phyloP scores from a whole-genome alignment of 225 moss, liverwort and hornwort species.

The Pseudoscleropodium purum region DNA sequence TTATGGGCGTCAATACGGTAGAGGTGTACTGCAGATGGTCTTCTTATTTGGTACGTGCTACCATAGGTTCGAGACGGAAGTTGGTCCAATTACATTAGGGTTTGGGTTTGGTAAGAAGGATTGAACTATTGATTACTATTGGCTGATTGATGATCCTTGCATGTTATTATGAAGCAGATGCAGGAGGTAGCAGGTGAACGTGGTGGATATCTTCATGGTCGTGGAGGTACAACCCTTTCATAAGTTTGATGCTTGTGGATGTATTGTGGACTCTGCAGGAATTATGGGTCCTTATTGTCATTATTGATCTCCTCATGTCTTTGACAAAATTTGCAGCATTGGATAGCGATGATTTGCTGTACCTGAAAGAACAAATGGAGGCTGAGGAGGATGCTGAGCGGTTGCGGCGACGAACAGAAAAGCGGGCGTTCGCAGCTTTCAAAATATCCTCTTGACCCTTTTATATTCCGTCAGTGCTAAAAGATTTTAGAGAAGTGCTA shows the following conservation, averaged over 20 bases:
- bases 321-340: conserved; percentile 50
- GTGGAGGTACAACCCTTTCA: conserved; percentile 56
- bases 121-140: background rate
- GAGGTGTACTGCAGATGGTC: background rate
- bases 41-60: background rate
- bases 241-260: background rate
- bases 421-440: conserved; percentile 94
- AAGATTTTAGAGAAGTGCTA: background rate
- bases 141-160: conserved; percentile 9
- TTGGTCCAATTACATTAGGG: background rate
- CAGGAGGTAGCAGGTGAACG: conserved; percentile 99
- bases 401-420: conserved; percentile 85
- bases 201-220: conserved; percentile 98
- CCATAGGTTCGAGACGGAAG: background rate
- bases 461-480: background rate
- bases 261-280: background rate
- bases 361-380: conserved; percentile 99
- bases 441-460: conserved; percentile 72
- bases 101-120: background rate
- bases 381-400: conserved; percentile 99
- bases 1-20: background rate
- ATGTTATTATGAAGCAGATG: conserved; percentile 82
- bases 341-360: conserved; percentile 96
- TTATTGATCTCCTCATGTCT: conserved; percentile 8
- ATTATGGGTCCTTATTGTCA: background rate